Evolutionary conservation across 192 early-diverging fungal species (phyloP), one percentile per base, ranked within the genome.

Genomic region (Jimgerdemannia flammicorona): DNA sequence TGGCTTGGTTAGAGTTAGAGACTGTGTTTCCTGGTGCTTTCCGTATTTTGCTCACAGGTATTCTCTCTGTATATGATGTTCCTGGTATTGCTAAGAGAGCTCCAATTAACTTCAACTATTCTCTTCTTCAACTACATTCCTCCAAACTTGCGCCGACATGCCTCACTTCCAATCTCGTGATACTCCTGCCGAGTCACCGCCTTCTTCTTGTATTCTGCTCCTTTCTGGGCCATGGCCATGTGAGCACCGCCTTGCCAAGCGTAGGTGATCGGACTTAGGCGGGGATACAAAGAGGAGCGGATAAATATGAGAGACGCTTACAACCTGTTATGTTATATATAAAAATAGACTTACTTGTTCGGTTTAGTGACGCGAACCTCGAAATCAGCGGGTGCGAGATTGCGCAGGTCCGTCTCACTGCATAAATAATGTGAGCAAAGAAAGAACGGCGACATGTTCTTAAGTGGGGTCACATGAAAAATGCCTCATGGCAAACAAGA

Each of bases 101-200:
- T 59, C 14, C 14, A 59, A 10, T 59, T 59, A 6, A 59, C 14
- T 59, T 59, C 14, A 59, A 10, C 14, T 59, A 10, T 59, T 59
- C 49, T 10, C 6, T 59, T 10, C 14, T 2, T 6, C 59, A 43
- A 44, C 70, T 71, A 76, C 40, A 80, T 63, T 44, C 49, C 71
- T 17, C 79, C 76, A 76, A 89, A 90, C 69, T 81, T 80, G 43
- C 78, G 80, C 67, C 83, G 72, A 77, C 89, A 90, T 8, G 85
- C 79, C 14, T 85, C 74, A 42, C 85, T 86, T 29, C 91, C 91
- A 67, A 85, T 72, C 75, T 93, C 91, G 29, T 87, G 40, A 74
- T 90, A 93, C 73, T 92, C 90, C 41, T 84, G 77, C 20, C 88
- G 82, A 3, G 87, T 85, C 7, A 93, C 91, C 72, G 88, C 79